phyloP scores from a whole-genome alignment of 75 land plant genomes.

The Isoetes taiwanensis region DNA sequence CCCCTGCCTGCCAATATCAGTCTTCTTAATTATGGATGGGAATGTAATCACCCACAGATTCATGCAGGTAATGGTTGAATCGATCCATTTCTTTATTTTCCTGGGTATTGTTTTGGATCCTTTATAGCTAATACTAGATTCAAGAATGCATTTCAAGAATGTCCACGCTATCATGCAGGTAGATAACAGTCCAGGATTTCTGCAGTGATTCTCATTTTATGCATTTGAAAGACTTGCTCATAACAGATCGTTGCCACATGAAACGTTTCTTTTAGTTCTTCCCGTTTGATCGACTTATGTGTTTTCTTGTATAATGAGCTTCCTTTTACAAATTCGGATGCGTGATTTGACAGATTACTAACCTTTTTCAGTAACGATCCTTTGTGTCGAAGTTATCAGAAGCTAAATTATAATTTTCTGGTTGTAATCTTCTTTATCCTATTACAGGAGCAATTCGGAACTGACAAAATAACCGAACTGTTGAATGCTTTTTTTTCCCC shows the following conservation, averaged over 20 bases:
- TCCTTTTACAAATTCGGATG: no score
- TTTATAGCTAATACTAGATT: not conserved
- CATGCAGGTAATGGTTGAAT: constrained; percentile 14
- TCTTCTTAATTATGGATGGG: constrained; percentile 45
- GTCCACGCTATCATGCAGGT: not conserved
- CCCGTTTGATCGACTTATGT: no score
- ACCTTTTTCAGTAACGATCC: not conserved
- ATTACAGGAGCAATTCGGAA: not conserved
- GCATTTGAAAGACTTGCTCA: no score
- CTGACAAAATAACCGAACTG: not conserved
- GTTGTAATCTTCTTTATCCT: not conserved
- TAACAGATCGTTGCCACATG: no score
- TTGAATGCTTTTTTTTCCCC: not conserved
- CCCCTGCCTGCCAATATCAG: constrained; percentile 63
- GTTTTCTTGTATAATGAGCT: no score
- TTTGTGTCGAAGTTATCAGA: not conserved
- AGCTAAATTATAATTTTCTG: not conserved
- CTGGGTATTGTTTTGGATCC: not conserved
- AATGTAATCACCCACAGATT: constrained; percentile 27
- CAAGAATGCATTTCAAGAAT: not conserved
- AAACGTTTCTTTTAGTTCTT: no score
- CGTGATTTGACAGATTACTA: no score
- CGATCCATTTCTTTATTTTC: not conserved
- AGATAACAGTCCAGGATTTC: no score
- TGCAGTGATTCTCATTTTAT: no score